phyloP scores from a whole-genome alignment of 2,329 filamentous ascomycete genomes.

The Sarocladiaceae sp. region DNA sequence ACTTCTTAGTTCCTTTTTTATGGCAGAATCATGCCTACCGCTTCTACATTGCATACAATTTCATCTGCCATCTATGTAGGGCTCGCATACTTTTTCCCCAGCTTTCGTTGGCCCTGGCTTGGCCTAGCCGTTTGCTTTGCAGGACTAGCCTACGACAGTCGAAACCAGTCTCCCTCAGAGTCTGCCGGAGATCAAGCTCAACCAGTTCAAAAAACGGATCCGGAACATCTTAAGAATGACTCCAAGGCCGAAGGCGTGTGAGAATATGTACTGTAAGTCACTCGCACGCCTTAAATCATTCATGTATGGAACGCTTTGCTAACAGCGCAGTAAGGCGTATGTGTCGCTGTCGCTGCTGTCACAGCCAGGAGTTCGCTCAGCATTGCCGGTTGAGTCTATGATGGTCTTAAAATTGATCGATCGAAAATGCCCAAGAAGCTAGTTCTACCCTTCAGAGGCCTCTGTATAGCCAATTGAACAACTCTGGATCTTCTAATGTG shows the following conservation, averaged over 20 bases:
- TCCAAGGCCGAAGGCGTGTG: conserved; percentile 9
- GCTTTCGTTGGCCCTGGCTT: conserved; percentile 9
- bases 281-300: conserved; percentile 1
- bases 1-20: not conserved
- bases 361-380: not conserved
- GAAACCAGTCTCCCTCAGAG: conserved; percentile 9
- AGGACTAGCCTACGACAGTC: conserved; percentile 6
- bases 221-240: conserved; percentile 6
- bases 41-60: conserved; percentile 7
- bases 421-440: no score
- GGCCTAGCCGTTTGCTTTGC: conserved; percentile 10
- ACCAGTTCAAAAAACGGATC: conserved; percentile 9
- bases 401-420: no score
- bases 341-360: not conserved
- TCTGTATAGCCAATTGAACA: no score
- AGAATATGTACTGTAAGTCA: conserved; percentile 14
- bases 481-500: no score
- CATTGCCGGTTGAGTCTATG: conserved; percentile 4
- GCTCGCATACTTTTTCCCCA: conserved; percentile 9
- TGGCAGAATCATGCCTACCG: conserved; percentile 3
- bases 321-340: not conserved
- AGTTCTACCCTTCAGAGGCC: no score
- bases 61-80: conserved; percentile 6
- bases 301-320: conserved; percentile 1
- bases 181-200: conserved; percentile 6